phyloP scores from a whole-genome alignment of 805 yeast genomes.

The Cyberlindnera mississippiensis region DNA sequence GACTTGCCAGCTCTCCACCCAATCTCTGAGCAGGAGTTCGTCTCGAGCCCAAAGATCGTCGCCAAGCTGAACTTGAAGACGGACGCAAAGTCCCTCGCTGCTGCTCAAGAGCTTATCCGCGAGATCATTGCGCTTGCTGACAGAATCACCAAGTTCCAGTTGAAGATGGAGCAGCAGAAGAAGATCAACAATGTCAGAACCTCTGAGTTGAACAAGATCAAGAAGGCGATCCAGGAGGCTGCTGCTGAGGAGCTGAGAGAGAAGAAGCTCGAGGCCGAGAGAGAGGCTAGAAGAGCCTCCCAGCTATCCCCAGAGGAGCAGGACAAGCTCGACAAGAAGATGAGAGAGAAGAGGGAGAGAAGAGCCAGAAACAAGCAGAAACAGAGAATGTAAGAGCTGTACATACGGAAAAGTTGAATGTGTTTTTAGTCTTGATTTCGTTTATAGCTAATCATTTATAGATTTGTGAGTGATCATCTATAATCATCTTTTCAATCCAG shows the following conservation, averaged over 20 bases:
- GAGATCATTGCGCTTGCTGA: slow-evolving; percentile 55
- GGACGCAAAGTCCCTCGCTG: slow-evolving; percentile 44
- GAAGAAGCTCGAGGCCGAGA: slow-evolving; percentile 67
- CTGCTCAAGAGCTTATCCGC: slow-evolving; percentile 45
- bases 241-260: slow-evolving; percentile 67
- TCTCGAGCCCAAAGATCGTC: slow-evolving; percentile 45
- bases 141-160: slow-evolving; percentile 48
- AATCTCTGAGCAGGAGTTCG: slow-evolving; percentile 47
- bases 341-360: slow-evolving; percentile 76
- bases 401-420: no score
- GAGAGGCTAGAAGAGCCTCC: slow-evolving; percentile 55
- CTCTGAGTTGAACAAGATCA: slow-evolving; percentile 62
- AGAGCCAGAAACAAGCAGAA: slow-evolving; percentile 52
- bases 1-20: slow-evolving; percentile 83
- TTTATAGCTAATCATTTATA: no score
- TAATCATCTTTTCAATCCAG: no score
- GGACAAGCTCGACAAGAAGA: slow-evolving; percentile 72
- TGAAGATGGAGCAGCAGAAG: slow-evolving; percentile 72
- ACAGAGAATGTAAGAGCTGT: slow-evolving; percentile 23
- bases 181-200: slow-evolving; percentile 79
- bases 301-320: slow-evolving; percentile 73
- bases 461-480: no score
- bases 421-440: no score
- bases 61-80: slow-evolving; percentile 52
- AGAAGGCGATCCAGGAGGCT: slow-evolving; percentile 60